These are phyloP conservation scores for Penicillium thymicola DNA, from an alignment of 2,329 filamentous ascomycete genomes.

Conservation along the genomic window DNA sequence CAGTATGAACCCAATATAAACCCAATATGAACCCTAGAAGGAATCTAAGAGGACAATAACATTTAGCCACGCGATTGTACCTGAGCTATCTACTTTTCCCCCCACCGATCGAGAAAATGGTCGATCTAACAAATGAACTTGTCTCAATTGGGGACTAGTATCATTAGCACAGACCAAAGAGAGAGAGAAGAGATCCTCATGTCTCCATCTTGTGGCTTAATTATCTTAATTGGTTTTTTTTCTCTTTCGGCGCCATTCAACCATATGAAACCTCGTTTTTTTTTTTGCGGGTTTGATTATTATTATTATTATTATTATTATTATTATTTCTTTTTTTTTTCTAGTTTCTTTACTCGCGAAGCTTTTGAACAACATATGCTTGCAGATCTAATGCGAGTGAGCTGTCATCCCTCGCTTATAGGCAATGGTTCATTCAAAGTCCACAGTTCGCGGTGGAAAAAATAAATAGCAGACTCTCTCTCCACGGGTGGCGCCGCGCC, in stretches of 20 bases:
- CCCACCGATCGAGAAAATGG: slow-evolving; percentile 20
- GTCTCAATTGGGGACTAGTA: slow-evolving; percentile 12
- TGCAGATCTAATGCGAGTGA: neutral
- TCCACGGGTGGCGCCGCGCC: slow-evolving; percentile 5
- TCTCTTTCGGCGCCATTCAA: neutral
- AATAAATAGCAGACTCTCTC: neutral
- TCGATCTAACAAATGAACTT: slow-evolving; percentile 19
- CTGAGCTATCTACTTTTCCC: slow-evolving; percentile 8
- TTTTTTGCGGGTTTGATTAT: neutral
- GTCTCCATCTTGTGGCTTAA: slow-evolving; percentile 1
- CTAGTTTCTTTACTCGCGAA: neutral
- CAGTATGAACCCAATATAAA: too few species aligned
- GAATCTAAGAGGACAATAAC: slow-evolving; percentile 1
- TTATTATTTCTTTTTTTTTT: neutral
- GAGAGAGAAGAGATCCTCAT: slow-evolving; percentile 1
- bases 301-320: too few species aligned
- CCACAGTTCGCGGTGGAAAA: neutral
- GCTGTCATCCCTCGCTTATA: neutral
- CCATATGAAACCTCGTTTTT: neutral
- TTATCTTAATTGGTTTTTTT: neutral
- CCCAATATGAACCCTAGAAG: neutral
- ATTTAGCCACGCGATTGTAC: slow-evolving; percentile 15
- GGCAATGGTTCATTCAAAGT: neutral
- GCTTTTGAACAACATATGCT: neutral
- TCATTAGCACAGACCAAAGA: slow-evolving; percentile 8